Evolutionary conservation across 768 basidiomycete genomes (phyloP).

Genomic region (Boletus edulis): DNA sequence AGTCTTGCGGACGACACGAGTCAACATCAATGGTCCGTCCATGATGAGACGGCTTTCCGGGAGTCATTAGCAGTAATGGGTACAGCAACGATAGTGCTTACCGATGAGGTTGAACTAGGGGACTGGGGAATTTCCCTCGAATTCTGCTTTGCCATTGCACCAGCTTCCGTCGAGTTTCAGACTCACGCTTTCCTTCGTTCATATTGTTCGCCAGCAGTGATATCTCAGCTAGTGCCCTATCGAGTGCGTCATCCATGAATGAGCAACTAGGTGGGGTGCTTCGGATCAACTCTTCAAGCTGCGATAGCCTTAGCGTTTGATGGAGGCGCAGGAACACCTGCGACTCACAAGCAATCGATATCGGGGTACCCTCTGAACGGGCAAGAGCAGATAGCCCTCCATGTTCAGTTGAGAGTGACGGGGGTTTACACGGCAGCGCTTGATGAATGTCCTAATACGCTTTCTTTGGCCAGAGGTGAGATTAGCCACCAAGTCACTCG

Average conservation of each 20-base stretch:
- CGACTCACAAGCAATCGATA: conserved; percentile 85
- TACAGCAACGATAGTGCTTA: conserved; percentile 32
- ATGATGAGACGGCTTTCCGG: conserved; percentile 77
- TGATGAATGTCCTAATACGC: conserved; percentile 85
- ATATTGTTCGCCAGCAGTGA: conserved; percentile 87
- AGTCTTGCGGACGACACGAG: conserved; percentile 87
- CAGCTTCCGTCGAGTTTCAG: conserved; percentile 87
- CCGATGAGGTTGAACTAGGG: conserved; percentile 98
- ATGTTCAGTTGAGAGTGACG: conserved; percentile 91
- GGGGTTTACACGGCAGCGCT: conserved; percentile 86
- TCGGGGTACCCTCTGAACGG: conserved; percentile 96
- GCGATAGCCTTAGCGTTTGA: not conserved
- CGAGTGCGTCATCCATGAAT: conserved; percentile 78
- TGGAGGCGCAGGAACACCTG: conserved; percentile 2
- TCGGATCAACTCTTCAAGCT: conserved; percentile 82
- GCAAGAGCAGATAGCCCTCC: conserved; percentile 90
- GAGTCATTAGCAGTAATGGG: conserved; percentile 5
- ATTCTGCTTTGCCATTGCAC: conserved; percentile 91
- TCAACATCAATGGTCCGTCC: conserved; percentile 83
- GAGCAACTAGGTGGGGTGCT: conserved; percentile 81
- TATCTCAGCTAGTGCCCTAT: conserved; percentile 84
- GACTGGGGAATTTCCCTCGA: conserved; percentile 88
- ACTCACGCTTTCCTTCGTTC: conserved; percentile 97
- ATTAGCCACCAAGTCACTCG: conserved; percentile 45
- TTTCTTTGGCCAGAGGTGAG: conserved; percentile 81